A percentile compares a stretch with the other conserved stretches of the same genome.
Evolutionary conservation across 2,329 filamentous ascomycete species (phyloP).

Genomic region (Botrytis paeoniae): DNA sequence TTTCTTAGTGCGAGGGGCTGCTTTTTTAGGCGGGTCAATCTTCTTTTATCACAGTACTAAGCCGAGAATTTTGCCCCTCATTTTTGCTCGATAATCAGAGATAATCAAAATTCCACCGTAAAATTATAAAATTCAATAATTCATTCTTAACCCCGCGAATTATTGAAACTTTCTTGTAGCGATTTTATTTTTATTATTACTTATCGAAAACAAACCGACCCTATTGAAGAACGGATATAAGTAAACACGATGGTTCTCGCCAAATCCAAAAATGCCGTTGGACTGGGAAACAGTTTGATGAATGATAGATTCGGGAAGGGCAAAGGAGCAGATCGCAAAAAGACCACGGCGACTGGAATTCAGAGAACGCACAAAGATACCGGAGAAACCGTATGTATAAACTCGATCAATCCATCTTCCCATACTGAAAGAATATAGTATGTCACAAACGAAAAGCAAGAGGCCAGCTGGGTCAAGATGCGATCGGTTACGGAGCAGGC

Average conservation of each 20-base stretch:
- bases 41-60: conserved; percentile 3
- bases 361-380: conserved; percentile 71
- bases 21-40: conserved; percentile 25
- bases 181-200: neutral
- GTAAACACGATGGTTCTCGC: conserved; percentile 62
- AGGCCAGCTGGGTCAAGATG: conserved; percentile 99
- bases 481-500: conserved; percentile 96
- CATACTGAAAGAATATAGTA: conserved; percentile 53
- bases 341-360: conserved; percentile 53
- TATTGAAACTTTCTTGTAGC: neutral
- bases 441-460: conserved; percentile 83
- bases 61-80: conserved; percentile 22
- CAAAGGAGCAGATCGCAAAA: conserved; percentile 80
- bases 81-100: conserved; percentile 28
- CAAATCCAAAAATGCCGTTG: conserved; percentile 93
- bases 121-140: conserved; percentile 37
- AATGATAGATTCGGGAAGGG: conserved; percentile 96
- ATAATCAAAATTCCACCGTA: conserved; percentile 20
- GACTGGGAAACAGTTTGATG: conserved; percentile 96
- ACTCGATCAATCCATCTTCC: neutral
- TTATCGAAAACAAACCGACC: neutral
- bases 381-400: conserved; percentile 63
- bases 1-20: conserved; percentile 14
- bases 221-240: neutral
- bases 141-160: neutral